These are phyloP conservation scores for Pythium rhizo-oryzae DNA, from an alignment of 352 stramenopile genomes.

Conservation along the genomic window DNA sequence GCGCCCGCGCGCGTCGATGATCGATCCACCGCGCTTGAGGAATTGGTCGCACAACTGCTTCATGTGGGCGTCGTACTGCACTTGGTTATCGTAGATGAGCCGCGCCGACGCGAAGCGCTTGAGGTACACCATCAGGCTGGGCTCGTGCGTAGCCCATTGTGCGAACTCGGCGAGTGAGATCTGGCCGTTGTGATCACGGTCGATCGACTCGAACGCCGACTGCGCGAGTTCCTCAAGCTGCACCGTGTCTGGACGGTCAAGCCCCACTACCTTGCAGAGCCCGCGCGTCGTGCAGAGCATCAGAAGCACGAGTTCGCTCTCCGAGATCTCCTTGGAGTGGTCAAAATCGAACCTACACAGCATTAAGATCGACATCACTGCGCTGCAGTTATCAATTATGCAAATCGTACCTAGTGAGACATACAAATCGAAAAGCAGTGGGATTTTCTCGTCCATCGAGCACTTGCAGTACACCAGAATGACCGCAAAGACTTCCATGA, in stretches of 20 bases:
- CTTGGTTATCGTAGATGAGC: conserved; percentile 73
- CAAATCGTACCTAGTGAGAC: too few relatives aligned
- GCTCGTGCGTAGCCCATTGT: conserved; percentile 55
- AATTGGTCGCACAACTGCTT: conserved; percentile 57
- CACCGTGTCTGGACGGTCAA: conserved; percentile 53
- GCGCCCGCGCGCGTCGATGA: conserved; percentile 12
- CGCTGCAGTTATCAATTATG: too few relatives aligned
- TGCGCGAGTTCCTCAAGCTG: conserved; percentile 53
- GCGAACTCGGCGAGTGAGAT: conserved; percentile 71
- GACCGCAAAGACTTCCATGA: conserved; percentile 77
- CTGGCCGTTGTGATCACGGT: conserved; percentile 51
- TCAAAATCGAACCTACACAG: conserved; percentile 72
- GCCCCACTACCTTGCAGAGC: conserved; percentile 66
- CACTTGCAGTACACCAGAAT: conserved; percentile 76
- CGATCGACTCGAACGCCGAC: conserved; percentile 57
- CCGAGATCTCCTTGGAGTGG: conserved; percentile 67
- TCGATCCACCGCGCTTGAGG: conserved; percentile 33
- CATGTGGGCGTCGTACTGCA: conserved; percentile 61
- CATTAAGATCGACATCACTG: not conserved
- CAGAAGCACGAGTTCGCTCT: conserved; percentile 65
- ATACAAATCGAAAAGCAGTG: conserved; percentile 69
- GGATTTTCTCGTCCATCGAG: conserved; percentile 64
- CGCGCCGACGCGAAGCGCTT: conserved; percentile 62
- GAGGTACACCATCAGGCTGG: conserved; percentile 53
- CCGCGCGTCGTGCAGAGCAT: conserved; percentile 77